phyloP scores from a whole-genome alignment of 2,329 filamentous ascomycete species.

The Aspergillus costaricaensis region DNA sequence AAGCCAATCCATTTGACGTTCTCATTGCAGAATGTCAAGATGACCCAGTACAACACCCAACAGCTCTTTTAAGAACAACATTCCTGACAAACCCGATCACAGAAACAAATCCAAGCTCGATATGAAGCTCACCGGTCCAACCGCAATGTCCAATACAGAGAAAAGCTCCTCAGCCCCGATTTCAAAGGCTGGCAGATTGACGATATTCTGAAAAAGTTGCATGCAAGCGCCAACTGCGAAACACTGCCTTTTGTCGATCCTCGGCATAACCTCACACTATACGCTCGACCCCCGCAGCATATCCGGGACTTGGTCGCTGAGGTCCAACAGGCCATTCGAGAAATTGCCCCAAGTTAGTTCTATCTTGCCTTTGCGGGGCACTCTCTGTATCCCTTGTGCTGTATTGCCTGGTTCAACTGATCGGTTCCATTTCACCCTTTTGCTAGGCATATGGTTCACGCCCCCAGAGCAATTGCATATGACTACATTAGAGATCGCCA shows the following conservation, averaged over 20 bases:
- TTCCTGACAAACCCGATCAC: not conserved
- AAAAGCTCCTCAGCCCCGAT: slow-evolving; percentile 67
- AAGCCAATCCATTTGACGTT: slow-evolving; percentile 70
- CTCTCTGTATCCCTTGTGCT: not conserved
- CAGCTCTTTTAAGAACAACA: not conserved
- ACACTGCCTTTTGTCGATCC: slow-evolving; percentile 69
- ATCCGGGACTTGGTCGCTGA: slow-evolving; percentile 67
- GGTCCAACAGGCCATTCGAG: slow-evolving; percentile 67
- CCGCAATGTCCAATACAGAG: slow-evolving; percentile 74
- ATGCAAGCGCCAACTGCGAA: slow-evolving; percentile 31
- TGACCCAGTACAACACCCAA: slow-evolving; percentile 58
- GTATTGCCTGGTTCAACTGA: not conserved
- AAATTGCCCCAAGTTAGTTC: slow-evolving; percentile 68
- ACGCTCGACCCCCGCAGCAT: slow-evolving; percentile 77
- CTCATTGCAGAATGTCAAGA: slow-evolving; percentile 69
- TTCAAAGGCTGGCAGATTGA: slow-evolving; percentile 76
- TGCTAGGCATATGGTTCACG: slow-evolving; percentile 80
- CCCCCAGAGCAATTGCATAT: slow-evolving; percentile 76
- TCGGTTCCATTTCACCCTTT: not conserved
- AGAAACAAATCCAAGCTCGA: slow-evolving; percentile 61
- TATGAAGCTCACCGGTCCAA: slow-evolving; percentile 74
- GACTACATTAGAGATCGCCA: slow-evolving; percentile 81
- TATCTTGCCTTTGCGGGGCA: not conserved
- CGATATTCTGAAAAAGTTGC: slow-evolving; percentile 69
- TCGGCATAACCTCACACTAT: slow-evolving; percentile 82